Percentiles rank a stretch among this genome's conserved stretches.
phyloP scores from a whole-genome alignment of 306 rosid genomes.

The Clitoria ternatea region DNA sequence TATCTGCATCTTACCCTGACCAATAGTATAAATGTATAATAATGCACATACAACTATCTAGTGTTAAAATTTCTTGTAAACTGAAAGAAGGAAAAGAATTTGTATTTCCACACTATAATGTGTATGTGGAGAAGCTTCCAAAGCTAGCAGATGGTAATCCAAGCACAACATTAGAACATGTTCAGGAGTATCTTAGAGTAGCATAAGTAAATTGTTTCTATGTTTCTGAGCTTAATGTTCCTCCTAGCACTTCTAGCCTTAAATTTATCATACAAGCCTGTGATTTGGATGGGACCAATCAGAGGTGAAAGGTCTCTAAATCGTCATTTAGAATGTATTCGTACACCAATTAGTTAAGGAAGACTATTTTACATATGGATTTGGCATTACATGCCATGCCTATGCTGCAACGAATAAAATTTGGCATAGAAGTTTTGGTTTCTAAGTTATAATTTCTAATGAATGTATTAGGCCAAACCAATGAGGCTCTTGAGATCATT shows the following conservation, averaged over 20 bases:
- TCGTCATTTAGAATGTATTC: neutral
- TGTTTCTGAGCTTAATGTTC: slow-evolving; percentile 6
- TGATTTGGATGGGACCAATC: neutral
- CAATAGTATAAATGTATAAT: no score
- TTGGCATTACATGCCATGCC: neutral
- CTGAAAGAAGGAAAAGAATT: neutral
- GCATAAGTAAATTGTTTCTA: slow-evolving; percentile 5
- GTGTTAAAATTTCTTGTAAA: neutral
- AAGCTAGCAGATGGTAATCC: neutral
- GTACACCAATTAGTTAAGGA: neutral
- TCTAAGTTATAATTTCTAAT: neutral
- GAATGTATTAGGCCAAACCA: neutral
- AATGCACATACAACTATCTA: neutral
- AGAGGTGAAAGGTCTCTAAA: neutral
- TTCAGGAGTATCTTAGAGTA: neutral
- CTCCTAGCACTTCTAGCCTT: neutral
- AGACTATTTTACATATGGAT: neutral
- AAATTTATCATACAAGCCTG: neutral
- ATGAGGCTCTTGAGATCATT: neutral
- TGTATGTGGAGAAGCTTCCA: neutral
- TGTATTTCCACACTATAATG: neutral
- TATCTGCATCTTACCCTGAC: slow-evolving; percentile 29
- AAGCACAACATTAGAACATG: neutral
- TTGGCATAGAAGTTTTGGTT: neutral
- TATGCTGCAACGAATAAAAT: neutral